Conservation (phyloP, 345 rosid genomes). For the Noccaea caerulescens region DNA sequence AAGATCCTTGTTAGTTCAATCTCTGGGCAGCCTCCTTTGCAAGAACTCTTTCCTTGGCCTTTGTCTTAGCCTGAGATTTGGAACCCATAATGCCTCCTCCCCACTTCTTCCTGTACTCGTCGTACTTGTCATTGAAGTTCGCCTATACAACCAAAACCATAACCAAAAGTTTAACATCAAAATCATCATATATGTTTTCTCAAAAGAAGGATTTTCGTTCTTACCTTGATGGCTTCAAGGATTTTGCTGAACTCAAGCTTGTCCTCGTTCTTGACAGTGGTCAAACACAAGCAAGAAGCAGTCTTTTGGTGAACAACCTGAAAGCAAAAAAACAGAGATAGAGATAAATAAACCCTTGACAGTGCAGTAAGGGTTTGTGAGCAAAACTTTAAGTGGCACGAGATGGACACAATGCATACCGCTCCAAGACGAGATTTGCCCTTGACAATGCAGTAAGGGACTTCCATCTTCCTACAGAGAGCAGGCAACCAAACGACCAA, state of each 20-base stretch:
- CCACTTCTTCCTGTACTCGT: conserved; percentile 82
- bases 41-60: conserved; percentile 69
- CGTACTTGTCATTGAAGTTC: conserved; percentile 74
- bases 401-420: conserved; percentile 34
- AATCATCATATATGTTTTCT: not conserved
- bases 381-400: not conserved
- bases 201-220: too few relatives aligned
- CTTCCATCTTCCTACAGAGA: conserved; percentile 87
- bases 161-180: conserved; percentile 22
- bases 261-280: conserved; percentile 82
- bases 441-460: conserved; percentile 83
- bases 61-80: conserved; percentile 73
- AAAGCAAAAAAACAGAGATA: not conserved
- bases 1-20: conserved; percentile 45
- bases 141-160: conserved; percentile 45
- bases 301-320: conserved; percentile 76
- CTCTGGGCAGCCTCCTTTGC: conserved; percentile 82
- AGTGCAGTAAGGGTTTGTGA: too few relatives aligned
- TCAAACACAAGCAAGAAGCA: conserved; percentile 64
- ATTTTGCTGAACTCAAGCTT: conserved; percentile 77
- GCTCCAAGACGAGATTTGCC: conserved; percentile 80
- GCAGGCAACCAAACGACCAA: conserved; percentile 89
- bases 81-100: conserved; percentile 91
- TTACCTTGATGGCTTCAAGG: conserved; percentile 80
- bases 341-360: conserved; percentile 3